Conservation (phyloP, 371 early-diverging fungal species). For the Encephalitozoon hellem region DNA sequence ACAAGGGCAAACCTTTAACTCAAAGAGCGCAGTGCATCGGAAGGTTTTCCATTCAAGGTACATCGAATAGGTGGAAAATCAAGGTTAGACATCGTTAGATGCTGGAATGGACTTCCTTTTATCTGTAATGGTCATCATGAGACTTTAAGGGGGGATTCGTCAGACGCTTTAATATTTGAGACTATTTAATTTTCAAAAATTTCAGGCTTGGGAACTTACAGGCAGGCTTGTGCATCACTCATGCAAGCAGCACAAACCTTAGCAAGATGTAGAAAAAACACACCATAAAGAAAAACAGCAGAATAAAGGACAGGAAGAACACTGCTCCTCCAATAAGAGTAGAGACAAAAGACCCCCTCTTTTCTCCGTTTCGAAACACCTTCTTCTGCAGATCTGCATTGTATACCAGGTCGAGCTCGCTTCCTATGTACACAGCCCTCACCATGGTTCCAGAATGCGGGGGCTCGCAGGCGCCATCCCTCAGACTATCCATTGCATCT, state of each 20-base stretch:
- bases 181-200: too few species aligned
- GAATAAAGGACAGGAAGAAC: not conserved
- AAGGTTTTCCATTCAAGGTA: not conserved
- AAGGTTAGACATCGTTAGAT: constrained; percentile 17
- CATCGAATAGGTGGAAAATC: not conserved
- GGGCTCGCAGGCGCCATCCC: too few species aligned
- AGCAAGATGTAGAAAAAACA: not conserved
- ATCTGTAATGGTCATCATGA: constrained; percentile 7
- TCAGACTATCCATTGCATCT: not conserved
- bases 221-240: not conserved
- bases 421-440: not conserved
- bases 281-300: not conserved
- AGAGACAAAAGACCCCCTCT: not conserved
- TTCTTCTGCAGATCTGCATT: not conserved
- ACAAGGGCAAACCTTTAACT: constrained; percentile 15
- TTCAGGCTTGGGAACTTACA: not conserved
- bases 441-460: not conserved
- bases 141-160: not conserved
- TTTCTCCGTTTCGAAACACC: not conserved
- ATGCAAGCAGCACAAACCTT: not conserved
- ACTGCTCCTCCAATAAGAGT: not conserved
- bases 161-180: not conserved
- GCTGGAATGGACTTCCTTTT: constrained; percentile 5
- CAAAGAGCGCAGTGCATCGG: constrained; percentile 5
- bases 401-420: not conserved